These are phyloP conservation scores for Cercospora brassicicola DNA, from an alignment of 2,329 filamentous ascomycete species.

Conservation along the genomic window DNA sequence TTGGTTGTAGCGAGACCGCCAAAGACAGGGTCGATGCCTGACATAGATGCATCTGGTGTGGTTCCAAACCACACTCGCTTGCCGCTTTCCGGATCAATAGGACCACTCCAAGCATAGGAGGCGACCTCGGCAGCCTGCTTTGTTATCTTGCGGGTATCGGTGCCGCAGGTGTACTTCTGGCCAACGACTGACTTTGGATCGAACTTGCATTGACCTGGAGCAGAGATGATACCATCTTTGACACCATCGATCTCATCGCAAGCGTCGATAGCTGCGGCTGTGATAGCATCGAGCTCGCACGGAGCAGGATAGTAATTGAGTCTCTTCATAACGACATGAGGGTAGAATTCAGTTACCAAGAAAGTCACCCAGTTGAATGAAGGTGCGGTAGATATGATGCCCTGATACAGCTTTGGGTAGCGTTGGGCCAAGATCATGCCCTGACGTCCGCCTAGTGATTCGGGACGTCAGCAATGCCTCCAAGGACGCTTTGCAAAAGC, in stretches of 20 bases:
- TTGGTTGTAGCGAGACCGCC: slow-evolving; percentile 34
- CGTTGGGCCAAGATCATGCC: slow-evolving; percentile 41
- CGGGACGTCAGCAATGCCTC: neutral
- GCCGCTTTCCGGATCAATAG: slow-evolving; percentile 21
- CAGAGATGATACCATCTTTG: slow-evolving; percentile 39
- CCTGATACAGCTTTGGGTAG: slow-evolving; percentile 43
- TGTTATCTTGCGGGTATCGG: slow-evolving; percentile 32
- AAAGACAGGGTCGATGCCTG: slow-evolving; percentile 25
- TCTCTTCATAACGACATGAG: slow-evolving; percentile 37
- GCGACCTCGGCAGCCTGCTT: slow-evolving; percentile 36
- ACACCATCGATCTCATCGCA: slow-evolving; percentile 44
- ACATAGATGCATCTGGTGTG: slow-evolving; percentile 23
- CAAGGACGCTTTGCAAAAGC: neutral
- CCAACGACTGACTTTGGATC: slow-evolving; percentile 37
- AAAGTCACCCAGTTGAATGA: slow-evolving; percentile 43
- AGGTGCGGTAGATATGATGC: slow-evolving; percentile 44
- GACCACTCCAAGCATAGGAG: slow-evolving; percentile 39
- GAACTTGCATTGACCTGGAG: slow-evolving; percentile 35
- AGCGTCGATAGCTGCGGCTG: slow-evolving; percentile 37
- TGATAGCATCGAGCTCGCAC: slow-evolving; percentile 43
- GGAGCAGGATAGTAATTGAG: slow-evolving; percentile 31
- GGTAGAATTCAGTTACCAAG: slow-evolving; percentile 34
- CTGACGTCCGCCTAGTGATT: slow-evolving; percentile 36
- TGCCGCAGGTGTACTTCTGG: slow-evolving; percentile 29
- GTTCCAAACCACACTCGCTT: slow-evolving; percentile 36